Conservation (phyloP, 2,329 filamentous ascomycete species). For the Colletotrichum tabaci region DNA sequence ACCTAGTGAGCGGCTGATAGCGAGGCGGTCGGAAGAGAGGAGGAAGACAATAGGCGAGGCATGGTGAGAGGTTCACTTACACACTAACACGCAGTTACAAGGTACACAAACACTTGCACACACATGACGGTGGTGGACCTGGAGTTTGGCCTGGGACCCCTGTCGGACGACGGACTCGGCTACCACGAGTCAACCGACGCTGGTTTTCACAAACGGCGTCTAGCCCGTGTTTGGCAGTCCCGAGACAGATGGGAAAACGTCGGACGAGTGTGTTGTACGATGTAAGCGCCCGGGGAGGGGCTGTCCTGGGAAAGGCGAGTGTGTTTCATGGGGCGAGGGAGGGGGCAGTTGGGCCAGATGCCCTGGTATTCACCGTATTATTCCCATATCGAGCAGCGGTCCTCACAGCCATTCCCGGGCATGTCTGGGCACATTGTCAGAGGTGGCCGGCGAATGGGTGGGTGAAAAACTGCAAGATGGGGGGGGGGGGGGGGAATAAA, state of each 20-base stretch:
- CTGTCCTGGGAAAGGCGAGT: constrained; percentile 25
- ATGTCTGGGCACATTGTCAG: not conserved
- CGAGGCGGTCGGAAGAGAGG: constrained; percentile 7
- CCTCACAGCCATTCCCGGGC: constrained; percentile 11
- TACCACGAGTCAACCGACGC: constrained; percentile 22
- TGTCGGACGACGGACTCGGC: constrained; percentile 13
- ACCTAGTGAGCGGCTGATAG: constrained; percentile 26
- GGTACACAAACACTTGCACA: too few species aligned
- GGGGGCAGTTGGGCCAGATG: constrained; percentile 18
- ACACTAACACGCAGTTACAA: too few species aligned
- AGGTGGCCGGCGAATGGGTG: not conserved
- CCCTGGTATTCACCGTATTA: constrained; percentile 1
- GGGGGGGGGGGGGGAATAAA: not conserved
- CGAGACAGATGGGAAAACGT: constrained; percentile 32
- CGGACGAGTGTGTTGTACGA: constrained; percentile 24
- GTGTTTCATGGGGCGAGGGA: constrained; percentile 36
- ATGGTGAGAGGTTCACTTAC: too few species aligned
- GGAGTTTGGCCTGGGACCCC: constrained; percentile 21
- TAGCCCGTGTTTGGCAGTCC: constrained; percentile 39
- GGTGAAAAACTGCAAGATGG: not conserved
- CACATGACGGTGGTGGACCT: constrained; percentile 23
- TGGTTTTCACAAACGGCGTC: constrained; percentile 29
- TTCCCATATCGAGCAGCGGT: constrained; percentile 11
- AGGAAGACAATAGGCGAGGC: not conserved
- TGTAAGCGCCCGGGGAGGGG: constrained; percentile 26